Evolutionary conservation across 495 filamentous ascomycete species (phyloP), one percentile per base, ranked within the genome.

Genomic region (Penicillium ucsense): DNA sequence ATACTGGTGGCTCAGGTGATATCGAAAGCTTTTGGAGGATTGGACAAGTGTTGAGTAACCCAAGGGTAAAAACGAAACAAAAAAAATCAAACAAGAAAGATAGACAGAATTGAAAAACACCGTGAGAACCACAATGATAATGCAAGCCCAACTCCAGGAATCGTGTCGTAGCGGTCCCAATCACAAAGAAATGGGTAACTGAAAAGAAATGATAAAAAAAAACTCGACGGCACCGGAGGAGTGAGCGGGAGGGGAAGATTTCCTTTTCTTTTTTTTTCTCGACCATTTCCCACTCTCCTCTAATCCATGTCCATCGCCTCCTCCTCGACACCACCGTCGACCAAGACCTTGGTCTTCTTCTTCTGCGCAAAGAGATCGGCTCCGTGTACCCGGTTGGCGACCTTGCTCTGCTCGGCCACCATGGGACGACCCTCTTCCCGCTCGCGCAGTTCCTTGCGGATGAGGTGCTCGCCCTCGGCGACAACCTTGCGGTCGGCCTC

Each of bases 401-500:
- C 43, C 60, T 65, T 66, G 55, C 47, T 67, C 56, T 59, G 46
- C 48, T 71, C 67, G 50, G 51, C 45, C 10, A 59, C 62, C 65
- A 74, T 63, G 44, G 67, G 61, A 52, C 63, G 61, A 31, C 63
- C 64, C 55, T 68, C 72, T 46, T 71, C 63, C 52, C 62, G 65
- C 47, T 70, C 66, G 50, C 68, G 66, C 51, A 73, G 62, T 44
- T 74, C 70, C 64, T 70, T 72, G 59, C 66, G 68, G 35, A 74
- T 67, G 55, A 98, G 54, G 70, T 97, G 94, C 73, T 87, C 84
- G 66, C 95, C 89, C 75, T 87, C 79, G 53, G 82, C 85, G 47
- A 98, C 91, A 50, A 97, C 74, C 75, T 87, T 91, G 64, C 86
- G 73, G 68, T 95, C 83, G 45, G 75, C 74, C 59, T 81, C 85